Evolutionary conservation across 371 early-diverging fungal genomes (phyloP).

Genomic region (Actinomortierella ambigua): DNA sequence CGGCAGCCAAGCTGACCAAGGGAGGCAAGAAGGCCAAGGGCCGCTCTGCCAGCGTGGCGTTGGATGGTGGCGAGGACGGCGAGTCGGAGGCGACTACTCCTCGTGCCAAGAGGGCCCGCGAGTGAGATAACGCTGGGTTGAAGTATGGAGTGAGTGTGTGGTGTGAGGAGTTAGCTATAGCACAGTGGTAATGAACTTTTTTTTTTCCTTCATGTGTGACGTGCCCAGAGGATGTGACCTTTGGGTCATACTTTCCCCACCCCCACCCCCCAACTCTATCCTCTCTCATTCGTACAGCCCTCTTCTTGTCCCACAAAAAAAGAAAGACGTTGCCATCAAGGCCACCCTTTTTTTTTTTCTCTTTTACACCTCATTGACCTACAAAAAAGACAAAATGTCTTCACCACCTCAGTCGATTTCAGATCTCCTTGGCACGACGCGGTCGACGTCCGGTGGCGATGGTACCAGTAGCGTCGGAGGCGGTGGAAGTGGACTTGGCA

Average conservation of each 20-base stretch:
- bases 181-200: too few species aligned
- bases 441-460: conserved; percentile 6
- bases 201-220: too few species aligned
- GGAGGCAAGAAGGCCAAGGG: conserved; percentile 31
- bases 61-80: conserved; percentile 32
- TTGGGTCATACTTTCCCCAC: too few species aligned
- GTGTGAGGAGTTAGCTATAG: too few species aligned
- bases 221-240: too few species aligned
- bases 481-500: too few species aligned
- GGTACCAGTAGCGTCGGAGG: too few species aligned
- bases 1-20: conserved; percentile 25
- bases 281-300: too few species aligned
- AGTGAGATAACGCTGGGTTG: conserved; percentile 9
- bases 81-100: conserved; percentile 14
- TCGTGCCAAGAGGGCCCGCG: conserved; percentile 31
- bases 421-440: conserved; percentile 18
- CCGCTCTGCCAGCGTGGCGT: conserved; percentile 22
- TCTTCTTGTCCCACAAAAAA: neutral
- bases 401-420: conserved; percentile 39
- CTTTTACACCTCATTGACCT: neutral
- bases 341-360: conserved; percentile 4
- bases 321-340: neutral
- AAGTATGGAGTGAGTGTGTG: too few species aligned
- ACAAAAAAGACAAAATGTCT: neutral
- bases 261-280: too few species aligned